Evolutionary conservation across 2,329 filamentous ascomycete genomes (phyloP).

Genomic region (Alternaria hordeiaustralica): DNA sequence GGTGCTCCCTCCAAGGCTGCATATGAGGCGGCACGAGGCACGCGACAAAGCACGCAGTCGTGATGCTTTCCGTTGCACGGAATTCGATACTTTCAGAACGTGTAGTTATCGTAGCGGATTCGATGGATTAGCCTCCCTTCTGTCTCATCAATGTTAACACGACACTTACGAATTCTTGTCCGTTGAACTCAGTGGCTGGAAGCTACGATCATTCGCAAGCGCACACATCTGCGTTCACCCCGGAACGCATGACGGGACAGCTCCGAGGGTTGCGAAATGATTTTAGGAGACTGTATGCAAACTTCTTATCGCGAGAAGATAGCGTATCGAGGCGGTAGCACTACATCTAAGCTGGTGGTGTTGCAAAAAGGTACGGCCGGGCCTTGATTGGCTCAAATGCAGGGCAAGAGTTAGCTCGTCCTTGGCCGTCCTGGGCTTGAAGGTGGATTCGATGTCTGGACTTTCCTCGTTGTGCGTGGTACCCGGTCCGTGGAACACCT

Average conservation of each 20-base stretch:
- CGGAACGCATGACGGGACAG: background rate
- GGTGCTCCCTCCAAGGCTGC: background rate
- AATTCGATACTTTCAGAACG: background rate
- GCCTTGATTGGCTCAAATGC: background rate
- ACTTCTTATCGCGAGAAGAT: background rate
- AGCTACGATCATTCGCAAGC: background rate
- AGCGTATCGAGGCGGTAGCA: background rate
- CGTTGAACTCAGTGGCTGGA: background rate
- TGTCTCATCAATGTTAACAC: background rate
- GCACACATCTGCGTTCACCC: background rate
- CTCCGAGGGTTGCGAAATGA: no score
- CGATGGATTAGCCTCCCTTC: background rate
- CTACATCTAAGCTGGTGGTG: background rate
- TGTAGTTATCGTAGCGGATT: background rate
- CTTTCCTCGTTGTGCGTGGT: background rate
- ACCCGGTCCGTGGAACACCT: background rate
- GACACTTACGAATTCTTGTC: background rate
- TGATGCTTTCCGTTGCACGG: background rate
- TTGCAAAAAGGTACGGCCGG: constrained; percentile 2
- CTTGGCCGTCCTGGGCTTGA: background rate
- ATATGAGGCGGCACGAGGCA: background rate
- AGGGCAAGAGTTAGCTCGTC: background rate
- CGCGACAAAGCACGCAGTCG: background rate
- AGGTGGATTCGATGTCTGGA: background rate
- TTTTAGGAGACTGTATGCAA: background rate